These are phyloP conservation scores for Avena insularis DNA, from an alignment of 176 grass and related monocot species.

Conservation along the genomic window DNA sequence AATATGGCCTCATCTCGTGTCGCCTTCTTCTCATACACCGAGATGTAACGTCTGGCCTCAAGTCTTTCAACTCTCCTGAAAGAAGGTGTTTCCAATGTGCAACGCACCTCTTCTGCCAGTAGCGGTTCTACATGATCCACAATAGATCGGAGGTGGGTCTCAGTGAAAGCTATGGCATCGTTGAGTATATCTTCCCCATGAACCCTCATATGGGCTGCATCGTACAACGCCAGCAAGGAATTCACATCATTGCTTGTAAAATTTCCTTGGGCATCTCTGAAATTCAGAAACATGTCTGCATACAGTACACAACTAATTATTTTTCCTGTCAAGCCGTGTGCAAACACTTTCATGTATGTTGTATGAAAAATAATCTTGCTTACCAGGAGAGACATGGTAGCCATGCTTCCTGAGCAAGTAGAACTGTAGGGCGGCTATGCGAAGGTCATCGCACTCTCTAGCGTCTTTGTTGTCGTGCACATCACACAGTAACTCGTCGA, in stretches of 20 bases:
- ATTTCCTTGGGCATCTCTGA: constrained; percentile 29
- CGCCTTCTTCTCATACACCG: constrained; percentile 35
- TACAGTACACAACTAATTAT: not conserved
- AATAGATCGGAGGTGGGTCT: not conserved
- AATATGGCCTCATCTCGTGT: constrained; percentile 13
- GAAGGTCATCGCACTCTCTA: not conserved
- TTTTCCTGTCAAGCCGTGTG: not conserved
- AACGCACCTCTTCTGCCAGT: constrained; percentile 28
- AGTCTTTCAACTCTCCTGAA: constrained; percentile 45
- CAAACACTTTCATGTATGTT: not conserved
- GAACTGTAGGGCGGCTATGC: constrained; percentile 21
- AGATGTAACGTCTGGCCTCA: constrained; percentile 43
- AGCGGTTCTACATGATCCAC: not conserved
- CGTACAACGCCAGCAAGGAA: constrained; percentile 40
- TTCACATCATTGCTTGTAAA: constrained; percentile 19
- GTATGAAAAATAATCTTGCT: not conserved
- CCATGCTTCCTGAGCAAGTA: constrained; percentile 54
- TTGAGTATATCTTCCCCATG: constrained; percentile 49
- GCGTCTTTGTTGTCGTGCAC: not conserved
- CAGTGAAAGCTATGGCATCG: constrained; percentile 14
- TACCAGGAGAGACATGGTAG: constrained; percentile 21
- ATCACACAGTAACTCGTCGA: not conserved
- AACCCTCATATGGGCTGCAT: constrained; percentile 46
- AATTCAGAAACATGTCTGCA: constrained; percentile 56
- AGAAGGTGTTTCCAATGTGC: constrained; percentile 39